Evolutionary conservation across 768 basidiomycete genomes (phyloP).

Genomic region (Leccinum barrowsii): DNA sequence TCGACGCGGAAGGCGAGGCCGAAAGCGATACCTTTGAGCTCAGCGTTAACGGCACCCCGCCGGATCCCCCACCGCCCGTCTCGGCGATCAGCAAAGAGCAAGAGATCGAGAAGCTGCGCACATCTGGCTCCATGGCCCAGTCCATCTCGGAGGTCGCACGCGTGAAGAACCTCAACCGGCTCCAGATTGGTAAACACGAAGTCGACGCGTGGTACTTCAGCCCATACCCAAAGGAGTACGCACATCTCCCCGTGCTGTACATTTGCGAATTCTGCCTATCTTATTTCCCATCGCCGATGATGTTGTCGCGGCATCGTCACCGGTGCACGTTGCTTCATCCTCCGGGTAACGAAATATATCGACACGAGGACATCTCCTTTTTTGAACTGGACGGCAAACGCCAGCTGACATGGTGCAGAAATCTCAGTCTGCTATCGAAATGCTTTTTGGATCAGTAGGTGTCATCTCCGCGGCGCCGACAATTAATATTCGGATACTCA

Average conservation of each 20-base stretch:
- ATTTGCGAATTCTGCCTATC: conserved; percentile 98
- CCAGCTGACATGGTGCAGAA: conserved; percentile 94
- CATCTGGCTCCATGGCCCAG: conserved; percentile 98
- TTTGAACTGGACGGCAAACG: conserved; percentile 98
- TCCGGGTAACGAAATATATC: conserved; percentile 99
- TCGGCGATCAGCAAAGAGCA: conserved; percentile 91
- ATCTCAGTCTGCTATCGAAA: conserved; percentile 93
- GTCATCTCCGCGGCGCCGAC: conserved; percentile 12
- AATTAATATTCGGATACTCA: conserved; percentile 3
- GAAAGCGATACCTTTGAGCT: conserved; percentile 73
- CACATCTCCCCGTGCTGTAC: conserved; percentile 91
- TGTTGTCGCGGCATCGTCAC: conserved; percentile 86
- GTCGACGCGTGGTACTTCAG: conserved; percentile 99
- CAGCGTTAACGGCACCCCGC: conserved; percentile 44
- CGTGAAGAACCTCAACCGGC: conserved; percentile 95
- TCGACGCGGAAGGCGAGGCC: conserved; percentile 43
- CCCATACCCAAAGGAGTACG: conserved; percentile 97
- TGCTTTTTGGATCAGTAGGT: conserved; percentile 97
- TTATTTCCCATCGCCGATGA: conserved; percentile 87
- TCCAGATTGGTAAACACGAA: conserved; percentile 95
- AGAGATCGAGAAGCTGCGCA: conserved; percentile 97
- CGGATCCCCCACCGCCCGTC: conserved; percentile 48
- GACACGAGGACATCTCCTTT: conserved; percentile 94
- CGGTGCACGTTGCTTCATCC: conserved; percentile 92
- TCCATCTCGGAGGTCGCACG: conserved; percentile 96